Conservation (phyloP, 805 yeast species). For the Saturnispora ahearnii region DNA sequence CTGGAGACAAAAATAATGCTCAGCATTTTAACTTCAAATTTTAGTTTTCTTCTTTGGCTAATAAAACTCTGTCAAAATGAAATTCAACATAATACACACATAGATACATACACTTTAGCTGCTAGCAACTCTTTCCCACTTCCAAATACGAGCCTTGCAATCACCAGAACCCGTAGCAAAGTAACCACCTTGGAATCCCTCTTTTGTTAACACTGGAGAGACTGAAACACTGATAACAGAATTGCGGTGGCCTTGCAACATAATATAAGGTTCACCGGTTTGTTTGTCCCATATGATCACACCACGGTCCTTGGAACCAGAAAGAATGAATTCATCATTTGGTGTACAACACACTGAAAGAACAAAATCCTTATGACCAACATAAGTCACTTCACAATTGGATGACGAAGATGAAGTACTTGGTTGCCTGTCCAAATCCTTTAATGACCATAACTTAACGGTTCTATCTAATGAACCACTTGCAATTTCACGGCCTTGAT, state of each 20-base stretch:
- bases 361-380: constrained; percentile 95
- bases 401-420: constrained; percentile 36
- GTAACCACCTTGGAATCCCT: constrained; percentile 60
- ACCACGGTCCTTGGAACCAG: constrained; percentile 96
- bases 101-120: constrained; percentile 4
- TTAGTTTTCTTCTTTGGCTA: background rate
- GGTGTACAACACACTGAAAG: constrained; percentile 91
- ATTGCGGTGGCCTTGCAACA: constrained; percentile 95
- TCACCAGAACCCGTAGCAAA: constrained; percentile 98
- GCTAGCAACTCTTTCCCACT: constrained; percentile 45
- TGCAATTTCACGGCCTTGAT: constrained; percentile 84
- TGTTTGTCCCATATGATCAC: constrained; percentile 94
- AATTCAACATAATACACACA: constrained; percentile 2
- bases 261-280: constrained; percentile 83
- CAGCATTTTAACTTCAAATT: background rate
- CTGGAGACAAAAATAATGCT: background rate
- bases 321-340: constrained; percentile 79
- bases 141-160: constrained; percentile 95
- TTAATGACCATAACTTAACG: constrained; percentile 90
- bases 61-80: background rate
- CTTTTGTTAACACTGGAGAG: constrained; percentile 55
- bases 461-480: constrained; percentile 94
- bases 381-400: constrained; percentile 80
- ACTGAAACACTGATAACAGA: constrained; percentile 93
- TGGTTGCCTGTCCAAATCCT: constrained; percentile 41